phyloP scores from a whole-genome alignment of 1,139 yeast species.

The Debaryomyces subglobosus region DNA sequence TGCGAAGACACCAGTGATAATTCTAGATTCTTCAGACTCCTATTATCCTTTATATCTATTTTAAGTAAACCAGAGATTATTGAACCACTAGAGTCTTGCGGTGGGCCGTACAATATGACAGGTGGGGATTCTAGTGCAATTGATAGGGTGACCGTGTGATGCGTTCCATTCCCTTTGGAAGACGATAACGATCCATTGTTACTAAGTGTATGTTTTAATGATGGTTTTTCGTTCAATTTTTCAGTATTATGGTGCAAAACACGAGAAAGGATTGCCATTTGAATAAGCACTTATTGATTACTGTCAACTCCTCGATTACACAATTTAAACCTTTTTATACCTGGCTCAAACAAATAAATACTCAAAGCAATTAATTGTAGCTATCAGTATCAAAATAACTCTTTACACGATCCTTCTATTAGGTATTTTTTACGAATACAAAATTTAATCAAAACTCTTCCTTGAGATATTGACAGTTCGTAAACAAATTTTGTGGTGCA shows the following conservation, averaged over 20 bases:
- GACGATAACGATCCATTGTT: slow-evolving; percentile 4
- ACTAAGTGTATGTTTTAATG: not conserved
- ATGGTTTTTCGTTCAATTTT: slow-evolving; percentile 3
- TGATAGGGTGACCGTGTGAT: slow-evolving; percentile 43
- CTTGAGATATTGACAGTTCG: not conserved
- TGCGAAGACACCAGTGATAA: slow-evolving; percentile 9
- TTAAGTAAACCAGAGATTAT: slow-evolving; percentile 73
- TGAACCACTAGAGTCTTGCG: slow-evolving; percentile 82
- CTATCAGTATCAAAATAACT: not conserved
- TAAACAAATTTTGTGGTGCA: not conserved
- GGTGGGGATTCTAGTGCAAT: slow-evolving; percentile 90
- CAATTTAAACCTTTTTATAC: not conserved
- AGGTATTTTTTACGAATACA: not conserved
- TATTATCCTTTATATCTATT: slow-evolving; percentile 21
- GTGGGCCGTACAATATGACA: slow-evolving; percentile 76
- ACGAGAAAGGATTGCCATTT: slow-evolving; percentile 18
- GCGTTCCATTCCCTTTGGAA: not conserved
- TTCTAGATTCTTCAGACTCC: not conserved
- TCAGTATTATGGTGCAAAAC: slow-evolving; percentile 15
- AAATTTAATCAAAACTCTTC: not conserved
- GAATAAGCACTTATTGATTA: not conserved
- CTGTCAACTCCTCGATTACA: not conserved
- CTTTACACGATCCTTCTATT: not conserved
- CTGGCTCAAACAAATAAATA: not conserved
- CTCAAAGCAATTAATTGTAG: not conserved